Percentiles rank a stretch among this genome's conserved stretches.
These are phyloP conservation scores for Silene latifolia DNA, from an alignment of 148 eudicot species.

Conservation along the genomic window DNA sequence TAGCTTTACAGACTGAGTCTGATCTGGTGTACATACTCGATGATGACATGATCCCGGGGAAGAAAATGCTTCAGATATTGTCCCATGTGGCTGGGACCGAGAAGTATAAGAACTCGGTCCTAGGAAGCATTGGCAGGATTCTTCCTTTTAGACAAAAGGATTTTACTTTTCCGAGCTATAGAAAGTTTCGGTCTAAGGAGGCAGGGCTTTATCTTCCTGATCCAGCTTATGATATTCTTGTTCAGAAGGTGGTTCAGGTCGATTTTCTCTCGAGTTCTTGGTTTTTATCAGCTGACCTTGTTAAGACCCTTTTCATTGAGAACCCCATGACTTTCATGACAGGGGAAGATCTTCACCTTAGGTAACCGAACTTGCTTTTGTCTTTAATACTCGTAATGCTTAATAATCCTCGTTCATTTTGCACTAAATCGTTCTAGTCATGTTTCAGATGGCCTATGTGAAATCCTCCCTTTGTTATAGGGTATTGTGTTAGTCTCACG, in stretches of 20 bases:
- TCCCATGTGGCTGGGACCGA: constrained; percentile 91
- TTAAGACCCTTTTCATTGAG: constrained; percentile 82
- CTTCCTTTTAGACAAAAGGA: constrained; percentile 90
- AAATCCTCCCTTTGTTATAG: too few species aligned
- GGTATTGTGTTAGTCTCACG: background rate
- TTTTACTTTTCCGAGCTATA: constrained; percentile 82
- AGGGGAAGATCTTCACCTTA: constrained; percentile 92
- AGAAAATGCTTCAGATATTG: constrained; percentile 74
- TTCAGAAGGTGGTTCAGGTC: constrained; percentile 77
- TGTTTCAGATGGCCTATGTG: too few species aligned
- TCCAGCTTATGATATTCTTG: constrained; percentile 84
- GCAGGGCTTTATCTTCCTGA: constrained; percentile 97
- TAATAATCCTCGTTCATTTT: too few species aligned
- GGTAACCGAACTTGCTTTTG: constrained; percentile 34
- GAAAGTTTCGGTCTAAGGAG: constrained; percentile 85
- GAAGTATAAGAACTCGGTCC: constrained; percentile 77
- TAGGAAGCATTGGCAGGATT: constrained; percentile 94
- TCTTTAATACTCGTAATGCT: background rate
- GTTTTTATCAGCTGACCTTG: constrained; percentile 83
- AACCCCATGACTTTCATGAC: constrained; percentile 81
- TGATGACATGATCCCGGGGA: constrained; percentile 97
- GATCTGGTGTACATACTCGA: constrained; percentile 85
- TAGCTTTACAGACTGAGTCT: constrained; percentile 85
- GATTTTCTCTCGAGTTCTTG: constrained; percentile 97
- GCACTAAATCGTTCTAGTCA: too few species aligned